Evolutionary conservation across 1,284 basidiomycete species (phyloP).

Genomic region (Sporisorium iseilematis-ciliati): DNA sequence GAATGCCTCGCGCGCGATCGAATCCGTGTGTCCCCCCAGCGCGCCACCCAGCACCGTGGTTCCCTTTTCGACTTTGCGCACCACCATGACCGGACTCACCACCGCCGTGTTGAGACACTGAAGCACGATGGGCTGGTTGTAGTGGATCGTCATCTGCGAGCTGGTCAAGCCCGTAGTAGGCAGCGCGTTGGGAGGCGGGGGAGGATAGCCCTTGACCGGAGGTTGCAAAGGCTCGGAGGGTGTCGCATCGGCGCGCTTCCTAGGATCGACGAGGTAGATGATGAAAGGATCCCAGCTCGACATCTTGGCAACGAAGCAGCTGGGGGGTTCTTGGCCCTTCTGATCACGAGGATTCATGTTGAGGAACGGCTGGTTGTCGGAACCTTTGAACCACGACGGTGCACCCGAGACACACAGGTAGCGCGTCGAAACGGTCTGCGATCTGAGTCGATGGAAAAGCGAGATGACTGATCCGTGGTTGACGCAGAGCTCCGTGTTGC

Average conservation of each 20-base stretch:
- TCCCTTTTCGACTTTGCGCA: constrained; percentile 91
- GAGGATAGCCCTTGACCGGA: constrained; percentile 75
- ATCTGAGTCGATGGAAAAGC: constrained; percentile 90
- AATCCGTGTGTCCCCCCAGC: constrained; percentile 77
- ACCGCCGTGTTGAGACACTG: constrained; percentile 94
- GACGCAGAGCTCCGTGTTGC: constrained; percentile 89
- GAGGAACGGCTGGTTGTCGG: constrained; percentile 63
- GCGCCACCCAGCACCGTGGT: constrained; percentile 88
- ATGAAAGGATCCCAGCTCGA: constrained; percentile 84
- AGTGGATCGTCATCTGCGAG: constrained; percentile 81
- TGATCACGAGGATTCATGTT: constrained; percentile 52
- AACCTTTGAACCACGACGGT: constrained; percentile 70
- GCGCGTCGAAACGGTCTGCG: constrained; percentile 79
- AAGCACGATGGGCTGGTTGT: constrained; percentile 94
- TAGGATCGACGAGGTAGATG: constrained; percentile 82
- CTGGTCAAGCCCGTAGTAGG: constrained; percentile 84
- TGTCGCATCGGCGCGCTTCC: constrained; percentile 79
- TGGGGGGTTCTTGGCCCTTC: constrained; percentile 51
- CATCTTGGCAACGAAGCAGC: constrained; percentile 72
- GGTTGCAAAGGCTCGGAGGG: constrained; percentile 76
- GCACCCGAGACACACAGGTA: constrained; percentile 94
- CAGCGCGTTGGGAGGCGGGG: constrained; percentile 88
- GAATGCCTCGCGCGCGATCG: constrained; percentile 81
- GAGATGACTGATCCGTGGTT: constrained; percentile 95
- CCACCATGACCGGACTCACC: constrained; percentile 90